Base-by-base conservation (phyloP, 352 stramenopile species). In the Phytophthora parvispora region DNA sequence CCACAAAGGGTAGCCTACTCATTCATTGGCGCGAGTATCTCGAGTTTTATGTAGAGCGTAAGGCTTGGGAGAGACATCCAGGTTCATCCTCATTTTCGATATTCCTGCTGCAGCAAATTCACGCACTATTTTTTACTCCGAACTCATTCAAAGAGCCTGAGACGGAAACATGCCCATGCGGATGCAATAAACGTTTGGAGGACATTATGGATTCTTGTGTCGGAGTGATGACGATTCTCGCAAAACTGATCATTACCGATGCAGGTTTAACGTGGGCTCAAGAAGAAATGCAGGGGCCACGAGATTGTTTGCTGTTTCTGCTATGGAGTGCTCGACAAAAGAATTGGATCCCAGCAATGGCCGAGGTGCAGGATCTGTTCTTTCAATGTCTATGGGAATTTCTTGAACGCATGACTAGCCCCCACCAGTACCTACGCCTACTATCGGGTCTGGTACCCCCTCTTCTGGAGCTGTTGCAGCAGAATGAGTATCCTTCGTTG, bases 261-360 rank as follows among this genome's bases (percentile, higher is more conserved):
- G 34, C 29, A 50, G 50, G 66, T 18, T 20, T 74, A 12, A 25
- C 27, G 25, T 74, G 66, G 66, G 66, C 66, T 36, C 59, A 74
- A 62, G 59, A 69, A 6, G 66, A 64, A 24, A 74, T 74, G 66
- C 40, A 43, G 18, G 66, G 66, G 27, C 66, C 66, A 45, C 43
- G 62, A 18, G 51, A 63, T 54, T 74, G 66, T 15, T 31, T 74
- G 2, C 32, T 48, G 25, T 74, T 69, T 59, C 42, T 74, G 18
- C 36, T 34, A 24, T 74, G 66, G 66, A 65, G 43, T 54, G 36
- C 15, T 8, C 34, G 60, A 6, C 34, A 15, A 38, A 38, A n/a
- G 27, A 12, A 48, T 15, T 48, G 60, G 10, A 13, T 31, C 49
- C 28, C 60, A 22, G n/a, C 22, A 43, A 55, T 68, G 50, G 6